phyloP scores from a whole-genome alignment of 2,329 filamentous ascomycete genomes.

The Diaporthe amygdali region DNA sequence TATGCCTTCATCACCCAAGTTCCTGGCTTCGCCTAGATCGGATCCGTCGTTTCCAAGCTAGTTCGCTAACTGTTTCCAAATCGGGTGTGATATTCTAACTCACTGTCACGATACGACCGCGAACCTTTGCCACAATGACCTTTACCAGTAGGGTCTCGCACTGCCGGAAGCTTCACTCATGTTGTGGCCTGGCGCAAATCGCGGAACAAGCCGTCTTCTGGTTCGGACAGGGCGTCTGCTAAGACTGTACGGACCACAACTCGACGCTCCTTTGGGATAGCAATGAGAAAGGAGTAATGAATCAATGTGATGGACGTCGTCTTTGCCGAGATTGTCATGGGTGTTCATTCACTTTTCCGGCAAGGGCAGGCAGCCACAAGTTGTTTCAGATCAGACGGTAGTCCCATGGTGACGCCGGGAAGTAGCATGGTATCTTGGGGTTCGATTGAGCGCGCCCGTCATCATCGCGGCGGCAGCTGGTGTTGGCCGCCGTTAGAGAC shows the following conservation, averaged over 20 bases:
- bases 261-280: background rate
- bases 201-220: background rate
- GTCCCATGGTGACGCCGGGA: constrained; percentile 16
- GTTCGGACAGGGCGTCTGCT: background rate
- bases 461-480: background rate
- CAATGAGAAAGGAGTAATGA: background rate
- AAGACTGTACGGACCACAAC: background rate
- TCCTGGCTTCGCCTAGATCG: background rate
- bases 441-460: background rate
- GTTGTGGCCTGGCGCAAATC: constrained; percentile 21
- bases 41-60: constrained; percentile 32
- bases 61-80: constrained; percentile 41
- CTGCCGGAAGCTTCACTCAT: constrained; percentile 25
- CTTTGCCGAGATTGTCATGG: background rate
- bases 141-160: constrained; percentile 19
- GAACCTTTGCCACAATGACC: constrained; percentile 25
- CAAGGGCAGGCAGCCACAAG: constrained; percentile 1
- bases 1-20: background rate
- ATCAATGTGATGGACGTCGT: background rate
- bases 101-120: constrained; percentile 28
- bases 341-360: background rate
- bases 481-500: background rate
- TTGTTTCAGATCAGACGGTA: constrained; percentile 16
- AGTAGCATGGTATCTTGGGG: constrained; percentile 9
- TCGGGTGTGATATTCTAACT: constrained; percentile 28